These are phyloP conservation scores for Alliaria petiolata DNA, from an alignment of 345 rosid species.

Conservation along the genomic window DNA sequence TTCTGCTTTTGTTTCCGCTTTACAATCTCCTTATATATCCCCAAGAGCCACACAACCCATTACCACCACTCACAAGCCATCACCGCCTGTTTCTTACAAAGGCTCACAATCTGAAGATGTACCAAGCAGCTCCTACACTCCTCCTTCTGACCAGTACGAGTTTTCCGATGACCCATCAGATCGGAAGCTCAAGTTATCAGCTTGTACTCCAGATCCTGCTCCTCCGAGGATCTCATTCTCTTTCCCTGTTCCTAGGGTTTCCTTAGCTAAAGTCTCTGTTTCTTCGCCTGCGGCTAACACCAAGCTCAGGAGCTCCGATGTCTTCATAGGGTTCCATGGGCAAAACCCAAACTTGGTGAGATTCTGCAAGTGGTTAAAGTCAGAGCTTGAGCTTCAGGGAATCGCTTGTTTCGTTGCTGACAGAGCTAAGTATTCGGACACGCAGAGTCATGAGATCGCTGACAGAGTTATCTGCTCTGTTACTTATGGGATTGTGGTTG, in stretches of 20 bases:
- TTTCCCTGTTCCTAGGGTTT: conserved; percentile 82
- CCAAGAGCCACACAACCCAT: conserved; percentile 53
- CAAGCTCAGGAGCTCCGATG: conserved; percentile 89
- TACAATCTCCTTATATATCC: conserved; percentile 91
- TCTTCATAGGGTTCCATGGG: conserved; percentile 81
- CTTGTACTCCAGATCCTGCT: conserved; percentile 58
- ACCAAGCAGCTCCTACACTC: conserved; percentile 92
- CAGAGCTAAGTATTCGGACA: conserved; percentile 69
- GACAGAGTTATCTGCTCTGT: conserved; percentile 85
- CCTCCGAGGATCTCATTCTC: conserved; percentile 80
- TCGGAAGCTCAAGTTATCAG: conserved; percentile 51
- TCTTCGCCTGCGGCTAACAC: conserved; percentile 66
- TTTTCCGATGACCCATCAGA: conserved; percentile 66
- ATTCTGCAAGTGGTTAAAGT: conserved; percentile 91
- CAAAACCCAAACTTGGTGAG: conserved; percentile 75
- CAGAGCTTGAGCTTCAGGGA: conserved; percentile 92
- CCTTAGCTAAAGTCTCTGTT: conserved; percentile 65
- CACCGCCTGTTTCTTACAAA: conserved; percentile 43
- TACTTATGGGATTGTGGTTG: conserved; percentile 72
- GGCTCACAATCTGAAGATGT: conserved; percentile 71
- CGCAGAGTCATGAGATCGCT: conserved; percentile 82
- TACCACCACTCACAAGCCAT: conserved; percentile 36
- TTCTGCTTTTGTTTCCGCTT: conserved; percentile 89
- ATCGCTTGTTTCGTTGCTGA: conserved; percentile 92
- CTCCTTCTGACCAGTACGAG: conserved; percentile 81